Evolutionary conservation across 345 rosid species (phyloP), one percentile per base, ranked within the genome.

Genomic region (Moringa oleifera): DNA sequence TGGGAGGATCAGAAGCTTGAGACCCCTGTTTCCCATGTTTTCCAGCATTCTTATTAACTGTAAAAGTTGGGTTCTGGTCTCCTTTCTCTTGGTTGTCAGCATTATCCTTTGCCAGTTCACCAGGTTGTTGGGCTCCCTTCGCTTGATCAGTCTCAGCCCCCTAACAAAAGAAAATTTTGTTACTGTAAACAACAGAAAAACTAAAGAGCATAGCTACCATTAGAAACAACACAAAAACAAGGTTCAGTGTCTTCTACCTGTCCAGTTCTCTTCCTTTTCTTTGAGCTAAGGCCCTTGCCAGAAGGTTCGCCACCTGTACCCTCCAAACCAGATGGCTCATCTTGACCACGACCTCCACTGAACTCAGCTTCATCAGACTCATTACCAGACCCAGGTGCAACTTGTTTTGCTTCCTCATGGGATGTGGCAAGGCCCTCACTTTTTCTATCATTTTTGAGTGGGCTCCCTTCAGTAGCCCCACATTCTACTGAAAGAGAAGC

Each of bases 321-420:
- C 55, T 75, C 86, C 77, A 77, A 51, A 25, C 63, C 74, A n/a
- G 83, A 71, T 23, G 63, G 70, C 56, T 79, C 85, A 51, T 81
- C 81, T 69, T 71, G 87, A 71, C 77, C 83, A 16, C 75, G 79
- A 63, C 83, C 80, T 17, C 88, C 98, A 63, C 83, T 83, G 71
- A 79, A 83, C 73, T 88, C 95, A 59, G 89, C 79, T 75, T 86
- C 89, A 73, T 86, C 94, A 11, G 99, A 88, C 53, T 85, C 90
- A 72, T 88, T 82, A 56, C 85, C 82, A 16, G 92, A 85, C 58
- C 81, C 85, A 69, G 83, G 83, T 64, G 73, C 67, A 71, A 79
- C 80, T 73, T 76, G 82, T 75, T 80, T 85, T 62, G 53, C 80
- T 65, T 84, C 88, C 56, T 80, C 87, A 56, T 68, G 75, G 59